Base-by-base conservation (phyloP, 306 rosid genomes). In the Vigna trinervia region DNA sequence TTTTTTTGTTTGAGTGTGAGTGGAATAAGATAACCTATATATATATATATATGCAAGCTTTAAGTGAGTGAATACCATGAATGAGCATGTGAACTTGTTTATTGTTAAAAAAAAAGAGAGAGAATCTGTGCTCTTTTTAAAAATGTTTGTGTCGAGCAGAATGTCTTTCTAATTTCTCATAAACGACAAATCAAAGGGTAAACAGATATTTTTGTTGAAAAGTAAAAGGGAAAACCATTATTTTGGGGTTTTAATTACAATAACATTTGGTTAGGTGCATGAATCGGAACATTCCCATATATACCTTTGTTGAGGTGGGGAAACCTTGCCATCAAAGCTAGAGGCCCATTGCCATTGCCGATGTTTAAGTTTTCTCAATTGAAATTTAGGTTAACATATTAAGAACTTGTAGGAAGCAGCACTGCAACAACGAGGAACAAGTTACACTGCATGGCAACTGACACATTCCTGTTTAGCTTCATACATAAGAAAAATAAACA, bases 381-480 rank as follows among this genome's bases (percentile, higher is more conserved):
- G 12, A 6, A 43, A 8, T 48, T 67, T 72, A 64, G 68, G 79
- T 79, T 71, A 84, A 60, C 19, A 36, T 15, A 13, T 39, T 74
- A 34, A 72, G 53, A 41, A 41, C 12, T 9, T 8, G 39, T 41
- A 41, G 39, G 19, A 69, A 41, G 39, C 26, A 69, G 63, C 12
- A 53, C 15, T 47, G 43, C 61, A 62, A 59, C 22, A 51, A 81
- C 46, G 71, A 81, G 67, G 38, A 71, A 32, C 39, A 68, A 64
- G 36, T 75, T 50, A 50, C 58, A 74, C 73, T 82, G 87, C 87
- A 80, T 84, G 83, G 82, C 69, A 45, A 62, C 72, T 73, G 80
- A 72, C 81, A 72, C 39, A 75, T 36, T 77, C 54, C 78, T 59
- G 75, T 81, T 72, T 73, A 73, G 71, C 48, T 22, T 60, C 69